phyloP scores from a whole-genome alignment of 176 grass and related monocot genomes.

The Coix lacrymajobi region DNA sequence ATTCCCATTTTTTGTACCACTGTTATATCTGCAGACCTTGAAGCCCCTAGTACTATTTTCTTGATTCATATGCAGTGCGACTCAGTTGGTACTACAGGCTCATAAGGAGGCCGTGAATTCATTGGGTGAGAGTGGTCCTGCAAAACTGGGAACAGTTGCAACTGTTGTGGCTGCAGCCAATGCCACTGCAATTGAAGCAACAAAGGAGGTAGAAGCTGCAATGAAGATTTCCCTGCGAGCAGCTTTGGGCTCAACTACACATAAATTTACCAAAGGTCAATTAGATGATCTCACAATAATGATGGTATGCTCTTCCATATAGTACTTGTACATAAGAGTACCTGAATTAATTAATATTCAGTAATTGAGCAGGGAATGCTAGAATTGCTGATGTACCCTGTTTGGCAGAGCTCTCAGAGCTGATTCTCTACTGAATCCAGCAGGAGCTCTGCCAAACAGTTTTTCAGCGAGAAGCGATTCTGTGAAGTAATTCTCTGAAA shows the following conservation, averaged over 20 bases:
- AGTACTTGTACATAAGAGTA: not conserved
- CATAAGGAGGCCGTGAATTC: conserved; percentile 36
- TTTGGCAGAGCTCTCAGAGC: too few relatives aligned
- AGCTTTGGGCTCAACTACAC: conserved; percentile 58
- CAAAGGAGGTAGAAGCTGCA: conserved; percentile 74
- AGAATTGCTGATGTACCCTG: conserved; percentile 10
- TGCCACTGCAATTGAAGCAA: conserved; percentile 79
- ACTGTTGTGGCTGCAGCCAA: conserved; percentile 86
- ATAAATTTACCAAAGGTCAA: conserved; percentile 67
- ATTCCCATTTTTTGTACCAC: not conserved
- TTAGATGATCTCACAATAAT: conserved; percentile 86
- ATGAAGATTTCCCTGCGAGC: conserved; percentile 71
- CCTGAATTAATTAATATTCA: not conserved
- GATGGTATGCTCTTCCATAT: conserved; percentile 57
- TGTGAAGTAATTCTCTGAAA: too few relatives aligned
- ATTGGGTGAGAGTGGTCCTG: conserved; percentile 58
- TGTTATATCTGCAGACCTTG: not conserved
- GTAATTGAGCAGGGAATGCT: not conserved
- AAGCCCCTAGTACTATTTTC: conserved; percentile 20
- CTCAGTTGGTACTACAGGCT: conserved; percentile 35
- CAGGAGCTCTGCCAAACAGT: too few relatives aligned
- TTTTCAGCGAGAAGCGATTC: too few relatives aligned
- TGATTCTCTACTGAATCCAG: too few relatives aligned
- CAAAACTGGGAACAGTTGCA: conserved; percentile 65
- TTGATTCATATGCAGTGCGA: conserved; percentile 57